Conservation (phyloP, 768 basidiomycete species). For the Phlebiopsis gigantea region DNA sequence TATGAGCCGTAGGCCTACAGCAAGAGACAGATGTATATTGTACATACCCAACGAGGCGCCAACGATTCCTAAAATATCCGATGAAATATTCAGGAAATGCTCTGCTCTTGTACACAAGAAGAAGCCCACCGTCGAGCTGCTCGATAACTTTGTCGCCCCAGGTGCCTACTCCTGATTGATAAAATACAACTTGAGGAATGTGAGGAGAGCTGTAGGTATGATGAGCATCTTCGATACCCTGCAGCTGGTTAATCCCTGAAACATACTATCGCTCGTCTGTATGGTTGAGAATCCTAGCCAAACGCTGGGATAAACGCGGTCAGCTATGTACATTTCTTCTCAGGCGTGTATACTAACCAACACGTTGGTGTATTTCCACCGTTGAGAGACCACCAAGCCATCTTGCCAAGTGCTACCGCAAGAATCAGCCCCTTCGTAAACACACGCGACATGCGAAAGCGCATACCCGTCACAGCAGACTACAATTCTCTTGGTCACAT, state of each 20-base stretch:
- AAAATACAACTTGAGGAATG: slow-evolving; percentile 28
- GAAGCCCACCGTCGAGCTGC: slow-evolving; percentile 49
- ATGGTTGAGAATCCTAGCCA: slow-evolving; percentile 27
- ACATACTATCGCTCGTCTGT: slow-evolving; percentile 27
- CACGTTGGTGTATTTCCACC: slow-evolving; percentile 29
- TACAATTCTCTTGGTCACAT: slow-evolving; percentile 52
- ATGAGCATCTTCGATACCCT: background rate
- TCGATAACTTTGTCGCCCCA: slow-evolving; percentile 52
- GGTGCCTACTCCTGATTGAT: slow-evolving; percentile 42
- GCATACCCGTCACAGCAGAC: slow-evolving; percentile 71
- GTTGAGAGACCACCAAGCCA: slow-evolving; percentile 28
- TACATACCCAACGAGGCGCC: slow-evolving; percentile 54
- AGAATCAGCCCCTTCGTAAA: background rate
- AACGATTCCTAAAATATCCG: slow-evolving; percentile 45
- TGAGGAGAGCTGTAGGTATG: slow-evolving; percentile 10
- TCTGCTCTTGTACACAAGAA: background rate
- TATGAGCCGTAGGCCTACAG: slow-evolving; percentile 4
- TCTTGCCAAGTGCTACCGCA: slow-evolving; percentile 66
- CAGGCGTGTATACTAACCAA: slow-evolving; percentile 18
- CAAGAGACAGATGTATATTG: background rate
- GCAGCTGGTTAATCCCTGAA: too few species aligned
- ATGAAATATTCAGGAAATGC: background rate
- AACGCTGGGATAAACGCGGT: slow-evolving; percentile 17
- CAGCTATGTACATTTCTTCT: background rate
- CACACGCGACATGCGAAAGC: background rate